Base-by-base conservation (phyloP, 208 protist species). In the Trichomonas vaginalis region DNA sequence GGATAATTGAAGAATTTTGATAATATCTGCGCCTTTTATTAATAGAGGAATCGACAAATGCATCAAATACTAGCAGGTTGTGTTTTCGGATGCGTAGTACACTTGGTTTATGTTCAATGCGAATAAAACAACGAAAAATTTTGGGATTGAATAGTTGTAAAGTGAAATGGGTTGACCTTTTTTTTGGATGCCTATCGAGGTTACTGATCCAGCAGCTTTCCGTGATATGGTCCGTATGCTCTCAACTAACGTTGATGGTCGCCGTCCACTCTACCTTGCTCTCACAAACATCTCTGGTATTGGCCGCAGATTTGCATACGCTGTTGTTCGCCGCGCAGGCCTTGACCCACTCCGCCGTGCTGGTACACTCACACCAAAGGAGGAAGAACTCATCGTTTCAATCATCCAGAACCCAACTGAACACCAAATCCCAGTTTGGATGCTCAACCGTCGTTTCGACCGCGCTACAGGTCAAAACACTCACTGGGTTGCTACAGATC, bases 191-290 rank as follows among this genome's bases (percentile, higher is more conserved):
- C 86, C 86, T 56, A 42, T 92, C 86, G 86, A 92, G 37, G 45
- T 51, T 3, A 51, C 51, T 21, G 92, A 95, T 82, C 48, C 92
- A 88, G n/a, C 49, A 23, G 56, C 51, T 6, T 96, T 96, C 47
- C 49, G 70, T 40, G 56, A 96, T 82, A 96, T 96, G 45, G 61
- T 96, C 17, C 95, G 95, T 96, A 80, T 96, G 48, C 70, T 96
- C 37, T 39, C 51, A 3, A 87, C 95, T 48, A 96, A 96, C 42
- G 62, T 96, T 21, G 95, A 80, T 49, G 95, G 95, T 12, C 45
- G 48, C 15, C 47, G 42, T 21, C 95, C 49, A 87, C 45, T 86
- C 32, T 86, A 56, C n/a, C 37, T 87, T 37, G 49, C 95, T 23
- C 37, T 96, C 0, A 87, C 61, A 40, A 56, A 87, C 37, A 86